These are phyloP conservation scores for Arthrobotrys sphaeroides DNA, from an alignment of 2,329 filamentous ascomycete genomes.

Conservation along the genomic window DNA sequence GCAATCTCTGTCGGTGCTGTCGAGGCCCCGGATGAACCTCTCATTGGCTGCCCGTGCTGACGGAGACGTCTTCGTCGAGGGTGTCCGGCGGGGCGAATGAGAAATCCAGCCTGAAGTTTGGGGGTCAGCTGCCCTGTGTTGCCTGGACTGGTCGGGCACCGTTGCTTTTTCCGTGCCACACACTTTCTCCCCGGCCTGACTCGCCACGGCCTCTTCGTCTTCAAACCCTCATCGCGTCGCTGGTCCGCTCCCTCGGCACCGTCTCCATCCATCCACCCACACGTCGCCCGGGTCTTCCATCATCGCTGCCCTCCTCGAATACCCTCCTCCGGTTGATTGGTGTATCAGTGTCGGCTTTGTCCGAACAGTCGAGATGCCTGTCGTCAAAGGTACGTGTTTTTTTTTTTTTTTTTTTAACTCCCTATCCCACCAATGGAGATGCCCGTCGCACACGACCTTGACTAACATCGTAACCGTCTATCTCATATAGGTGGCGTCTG, in stretches of 20 bases:
- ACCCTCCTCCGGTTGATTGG: neutral
- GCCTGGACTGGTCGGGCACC: conserved; percentile 14
- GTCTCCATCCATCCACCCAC: neutral
- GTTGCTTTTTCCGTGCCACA: too few species aligned
- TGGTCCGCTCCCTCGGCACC: conserved; percentile 12
- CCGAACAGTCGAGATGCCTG: conserved; percentile 68
- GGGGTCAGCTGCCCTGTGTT: conserved; percentile 24
- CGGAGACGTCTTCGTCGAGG: too few species aligned
- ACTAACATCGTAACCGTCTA: neutral
- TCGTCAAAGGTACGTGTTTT: conserved; percentile 68
- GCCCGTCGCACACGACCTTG: neutral
- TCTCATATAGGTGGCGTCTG: conserved; percentile 72
- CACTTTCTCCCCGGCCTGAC: neutral
- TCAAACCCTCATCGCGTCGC: conserved; percentile 25
- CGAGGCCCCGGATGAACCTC: neutral
- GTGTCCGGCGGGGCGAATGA: conserved; percentile 15
- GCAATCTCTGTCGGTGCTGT: too few species aligned
- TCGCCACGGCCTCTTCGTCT: conserved; percentile 8
- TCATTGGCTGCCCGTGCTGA: conserved; percentile 24
- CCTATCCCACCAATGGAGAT: neutral
- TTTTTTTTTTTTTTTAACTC: neutral
- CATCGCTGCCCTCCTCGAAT: neutral
- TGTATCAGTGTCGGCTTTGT: neutral
- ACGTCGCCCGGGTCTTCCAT: neutral
- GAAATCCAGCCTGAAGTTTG: conserved; percentile 29